Evolutionary conservation across 2,329 filamentous ascomycete species (phyloP).

Genomic region (Monascus ruber): DNA sequence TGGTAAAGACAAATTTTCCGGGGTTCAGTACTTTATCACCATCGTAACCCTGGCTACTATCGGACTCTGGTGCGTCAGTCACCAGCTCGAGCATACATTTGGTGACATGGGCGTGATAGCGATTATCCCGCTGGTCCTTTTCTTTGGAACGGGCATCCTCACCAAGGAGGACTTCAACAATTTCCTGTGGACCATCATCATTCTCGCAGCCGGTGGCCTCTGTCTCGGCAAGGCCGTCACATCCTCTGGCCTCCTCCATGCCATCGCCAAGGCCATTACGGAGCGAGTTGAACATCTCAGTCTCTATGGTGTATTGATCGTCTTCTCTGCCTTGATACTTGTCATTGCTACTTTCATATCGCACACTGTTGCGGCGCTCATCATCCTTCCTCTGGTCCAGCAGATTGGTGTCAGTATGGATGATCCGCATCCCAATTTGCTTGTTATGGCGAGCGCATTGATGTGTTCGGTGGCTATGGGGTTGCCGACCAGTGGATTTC

Average conservation of each 20-base stretch:
- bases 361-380: constrained; percentile 90
- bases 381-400: constrained; percentile 81
- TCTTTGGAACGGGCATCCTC: constrained; percentile 91
- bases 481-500: constrained; percentile 88
- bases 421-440: constrained; percentile 79
- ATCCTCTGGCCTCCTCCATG: constrained; percentile 81
- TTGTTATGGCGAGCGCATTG: constrained; percentile 88
- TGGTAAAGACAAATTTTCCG: constrained; percentile 77
- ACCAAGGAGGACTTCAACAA: constrained; percentile 99
- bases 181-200: constrained; percentile 99
- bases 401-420: constrained; percentile 78
- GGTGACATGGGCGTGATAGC: constrained; percentile 98
- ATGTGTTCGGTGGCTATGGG: constrained; percentile 99
- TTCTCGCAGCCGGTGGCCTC: constrained; percentile 84
- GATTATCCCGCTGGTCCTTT: constrained; percentile 87
- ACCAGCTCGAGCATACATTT: constrained; percentile 76
- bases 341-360: constrained; percentile 96
- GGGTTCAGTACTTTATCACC: constrained; percentile 86
- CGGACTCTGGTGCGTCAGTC: constrained; percentile 79
- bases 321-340: constrained; percentile 73
- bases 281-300: constrained; percentile 62
- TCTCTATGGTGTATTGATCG: constrained; percentile 73
- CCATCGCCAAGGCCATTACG: constrained; percentile 70
- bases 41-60: constrained; percentile 76
- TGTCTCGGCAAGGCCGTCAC: constrained; percentile 90